Evolutionary conservation across 1,284 basidiomycete genomes (phyloP), one percentile per base, ranked within the genome.

Genomic region (Tausonia pullulans): DNA sequence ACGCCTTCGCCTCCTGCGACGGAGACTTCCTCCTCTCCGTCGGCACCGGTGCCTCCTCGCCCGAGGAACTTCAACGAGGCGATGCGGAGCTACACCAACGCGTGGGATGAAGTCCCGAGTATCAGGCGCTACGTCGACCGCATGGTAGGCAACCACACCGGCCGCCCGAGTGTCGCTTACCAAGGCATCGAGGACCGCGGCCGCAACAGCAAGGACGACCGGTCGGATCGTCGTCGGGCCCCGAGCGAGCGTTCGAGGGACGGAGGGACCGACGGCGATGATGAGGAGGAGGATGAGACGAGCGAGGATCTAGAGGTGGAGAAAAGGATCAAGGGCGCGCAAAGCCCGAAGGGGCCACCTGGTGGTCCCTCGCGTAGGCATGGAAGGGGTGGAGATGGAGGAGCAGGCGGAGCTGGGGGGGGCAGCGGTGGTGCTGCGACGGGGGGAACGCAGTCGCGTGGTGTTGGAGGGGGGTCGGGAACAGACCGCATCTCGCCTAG

Each of bases 31-130:
- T 70, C 70, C 4, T 72, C 72, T 51, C 72, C 71, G 40, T 69
- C 76, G 11, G 71, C 66, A 39, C 67, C 54, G 67, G 51, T 59
- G 54, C 71, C 73, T 52, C 70, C 65, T 5, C 68, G 66, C 10
- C 70, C 67, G 8, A 69, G 72, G 82, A 81, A 27, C 77, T 84
- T 66, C 83, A 83, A 49, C 73, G 78, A 75, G 55, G 69, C 74
- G 5, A 80, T 83, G 61, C 77, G 88, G 54, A 78, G 79, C 5
- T 89, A 86, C 74, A 78, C 80, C 7, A 90, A 94, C 75, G 87
- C 86, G 1, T 91, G 89, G 88, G 92, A 95, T 71, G 78, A 74
- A 51, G 83, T 87, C 40, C 85, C 87, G 3, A 85, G 84, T 66
- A 91, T 91, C 64, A 83, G 85, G 68, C 82, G 80, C 66, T 90